Evolutionary conservation across 495 filamentous ascomycete genomes (phyloP).

Genomic region (Neurospora sp.): DNA sequence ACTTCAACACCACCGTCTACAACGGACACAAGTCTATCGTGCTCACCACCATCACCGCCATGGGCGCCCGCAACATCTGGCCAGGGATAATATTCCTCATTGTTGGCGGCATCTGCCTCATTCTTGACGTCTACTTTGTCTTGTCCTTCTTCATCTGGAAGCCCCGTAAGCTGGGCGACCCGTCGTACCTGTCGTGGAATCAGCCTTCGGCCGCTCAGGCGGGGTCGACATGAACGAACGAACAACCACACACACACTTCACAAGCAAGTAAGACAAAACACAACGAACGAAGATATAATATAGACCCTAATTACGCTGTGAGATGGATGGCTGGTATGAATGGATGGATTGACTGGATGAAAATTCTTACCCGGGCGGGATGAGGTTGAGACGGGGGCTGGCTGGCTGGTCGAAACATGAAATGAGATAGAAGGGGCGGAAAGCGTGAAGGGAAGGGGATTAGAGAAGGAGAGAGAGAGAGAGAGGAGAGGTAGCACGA

Average conservation of each 20-base stretch:
- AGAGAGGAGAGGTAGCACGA: not conserved
- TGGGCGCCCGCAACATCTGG: slow-evolving; percentile 93
- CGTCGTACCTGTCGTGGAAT: slow-evolving; percentile 96
- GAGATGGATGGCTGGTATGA: not conserved
- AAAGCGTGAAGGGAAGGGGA: not conserved
- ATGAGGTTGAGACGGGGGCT: not conserved
- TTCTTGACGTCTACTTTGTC: slow-evolving; percentile 81
- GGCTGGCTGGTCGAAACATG: not conserved
- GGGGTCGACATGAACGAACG: not conserved
- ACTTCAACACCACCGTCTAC: slow-evolving; percentile 71
- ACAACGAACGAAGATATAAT: not conserved
- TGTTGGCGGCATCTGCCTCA: slow-evolving; percentile 83
- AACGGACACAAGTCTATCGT: slow-evolving; percentile 91
- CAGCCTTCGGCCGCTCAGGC: slow-evolving; percentile 56
- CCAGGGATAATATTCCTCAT: slow-evolving; percentile 93
- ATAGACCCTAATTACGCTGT: not conserved
- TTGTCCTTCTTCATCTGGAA: slow-evolving; percentile 74
- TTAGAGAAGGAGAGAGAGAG: not conserved
- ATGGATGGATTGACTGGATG: not conserved
- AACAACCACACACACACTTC: not conserved
- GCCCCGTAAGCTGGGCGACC: slow-evolving; percentile 94
- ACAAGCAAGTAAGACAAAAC: not conserved
- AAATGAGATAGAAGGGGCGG: slow-evolving; percentile 4
- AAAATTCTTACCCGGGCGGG: not conserved
- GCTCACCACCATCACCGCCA: slow-evolving; percentile 84